phyloP scores from a whole-genome alignment of 2,329 filamentous ascomycete genomes.

The Tolypocladium sp. region DNA sequence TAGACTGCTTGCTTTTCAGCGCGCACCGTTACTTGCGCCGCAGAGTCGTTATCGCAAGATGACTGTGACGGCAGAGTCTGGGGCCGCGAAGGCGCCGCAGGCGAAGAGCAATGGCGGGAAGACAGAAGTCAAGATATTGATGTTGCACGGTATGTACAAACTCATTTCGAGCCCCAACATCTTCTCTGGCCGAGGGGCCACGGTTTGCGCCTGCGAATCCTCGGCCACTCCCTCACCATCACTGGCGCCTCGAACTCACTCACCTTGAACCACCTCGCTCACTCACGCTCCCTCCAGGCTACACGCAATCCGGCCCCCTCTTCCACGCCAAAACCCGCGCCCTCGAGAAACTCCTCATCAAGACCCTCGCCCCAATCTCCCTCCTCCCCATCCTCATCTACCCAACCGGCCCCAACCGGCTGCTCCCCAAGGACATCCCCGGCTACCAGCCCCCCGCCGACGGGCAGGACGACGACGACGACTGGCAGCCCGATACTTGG shows the following conservation, averaged over 20 bases:
- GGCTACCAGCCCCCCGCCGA: slow-evolving; percentile 46
- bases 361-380: slow-evolving; percentile 55
- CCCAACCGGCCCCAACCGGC: slow-evolving; percentile 57
- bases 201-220: background rate
- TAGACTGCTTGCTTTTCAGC: slow-evolving; percentile 8
- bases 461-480: slow-evolving; percentile 24
- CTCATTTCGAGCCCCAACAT: too few relatives aligned
- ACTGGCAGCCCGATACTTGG: slow-evolving; percentile 57
- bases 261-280: background rate
- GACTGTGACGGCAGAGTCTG: slow-evolving; percentile 12
- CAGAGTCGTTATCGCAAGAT: slow-evolving; percentile 12
- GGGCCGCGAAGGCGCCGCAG: slow-evolving; percentile 14
- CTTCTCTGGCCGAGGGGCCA: background rate
- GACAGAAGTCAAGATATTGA: slow-evolving; percentile 57
- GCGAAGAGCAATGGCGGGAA: slow-evolving; percentile 27
- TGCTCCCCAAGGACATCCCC: slow-evolving; percentile 58
- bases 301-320: slow-evolving; percentile 77
- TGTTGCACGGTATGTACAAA: slow-evolving; percentile 56
- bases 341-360: slow-evolving; percentile 69
- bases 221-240: background rate
- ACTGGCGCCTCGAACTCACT: background rate
- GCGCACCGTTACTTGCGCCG: background rate
- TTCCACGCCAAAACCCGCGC: slow-evolving; percentile 87
- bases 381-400: slow-evolving; percentile 51
- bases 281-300: slow-evolving; percentile 42